Base-by-base conservation (phyloP, 108 stramenopile species). In the Epipyxis sp. region DNA sequence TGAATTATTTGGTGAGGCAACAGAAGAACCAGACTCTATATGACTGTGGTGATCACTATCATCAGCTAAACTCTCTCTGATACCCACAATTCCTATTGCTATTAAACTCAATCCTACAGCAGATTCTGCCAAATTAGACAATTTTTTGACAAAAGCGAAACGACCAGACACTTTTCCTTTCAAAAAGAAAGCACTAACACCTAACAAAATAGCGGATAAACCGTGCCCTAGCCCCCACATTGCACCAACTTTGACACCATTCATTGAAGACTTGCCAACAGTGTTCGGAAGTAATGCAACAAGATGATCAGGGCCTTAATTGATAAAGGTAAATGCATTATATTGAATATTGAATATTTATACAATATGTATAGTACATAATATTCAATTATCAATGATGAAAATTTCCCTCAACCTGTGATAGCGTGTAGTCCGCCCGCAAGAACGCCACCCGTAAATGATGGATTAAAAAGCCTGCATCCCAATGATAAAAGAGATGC, bases 211-310 rank as follows among this genome's bases (percentile, higher is more conserved):
- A 27, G 93, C 95, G 32, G 91, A 89, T 44, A 95, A 74, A n/a
- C 96, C 96, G 78, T 97, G 96, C 2, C 96, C 96, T 71, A 95
- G 81, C 10, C 96, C 95, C 96, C 96, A 97, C 0, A 94, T 79
- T 1, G 93, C 91, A 58, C 96, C 96, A 43, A 94, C 89, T n/a
- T 91, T 82, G 45, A 88, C 87, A 50, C 94, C 93, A 27, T 83
- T 80, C 79, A 91, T 90, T 92, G 93, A 94, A 59, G 87, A 82
- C 78, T 94, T 87, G 69, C 94, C 94, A 76, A 91, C 88, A 79
- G 91, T 94, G 71, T 93, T 76, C 6, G 96, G 96, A 29, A 97
- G 82, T 0, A 97, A 87, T n/a, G 94, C 94, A 13, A 94, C 94
- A 44, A 96, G 84, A 67, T 96, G 95, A 76, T 96, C 95, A 3